These are phyloP conservation scores for Teratosphaeria nubilosa DNA, from an alignment of 2,329 filamentous ascomycete genomes.

Conservation along the genomic window DNA sequence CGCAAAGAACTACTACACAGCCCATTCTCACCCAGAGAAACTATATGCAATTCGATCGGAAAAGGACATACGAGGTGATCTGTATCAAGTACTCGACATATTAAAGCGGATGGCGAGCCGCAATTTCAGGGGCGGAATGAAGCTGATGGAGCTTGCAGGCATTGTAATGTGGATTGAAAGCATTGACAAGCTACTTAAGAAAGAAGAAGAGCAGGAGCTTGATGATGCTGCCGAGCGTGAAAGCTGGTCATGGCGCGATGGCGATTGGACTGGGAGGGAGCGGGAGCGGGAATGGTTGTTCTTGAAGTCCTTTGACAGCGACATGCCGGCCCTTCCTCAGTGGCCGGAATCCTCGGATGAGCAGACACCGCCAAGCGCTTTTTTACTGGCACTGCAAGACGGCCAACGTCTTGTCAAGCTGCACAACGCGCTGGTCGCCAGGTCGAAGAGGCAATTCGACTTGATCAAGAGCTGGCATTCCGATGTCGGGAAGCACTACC, in stretches of 20 bases:
- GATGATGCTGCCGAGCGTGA: conserved; percentile 61
- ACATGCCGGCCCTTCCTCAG: conserved; percentile 52
- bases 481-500: conserved; percentile 92
- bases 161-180: conserved; percentile 72
- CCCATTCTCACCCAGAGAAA: conserved; percentile 77
- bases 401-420: conserved; percentile 74
- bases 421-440: conserved; percentile 80
- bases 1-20: conserved; percentile 92
- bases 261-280: conserved; percentile 64
- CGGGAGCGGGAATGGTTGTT: conserved; percentile 74
- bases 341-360: conserved; percentile 45
- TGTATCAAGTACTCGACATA: conserved; percentile 79
- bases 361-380: conserved; percentile 43
- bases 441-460: conserved; percentile 78
- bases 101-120: conserved; percentile 84
- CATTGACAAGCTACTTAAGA: conserved; percentile 64
- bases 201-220: conserved; percentile 68
- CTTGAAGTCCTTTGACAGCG: conserved; percentile 61
- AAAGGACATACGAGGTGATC: conserved; percentile 69
- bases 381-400: conserved; percentile 63
- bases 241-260: conserved; percentile 66
- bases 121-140: conserved; percentile 74
- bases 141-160: conserved; percentile 62
- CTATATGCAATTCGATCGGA: conserved; percentile 82
- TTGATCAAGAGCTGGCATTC: conserved; percentile 80